Evolutionary conservation across 306 rosid species (phyloP).

Genomic region (Lablab purpureus): DNA sequence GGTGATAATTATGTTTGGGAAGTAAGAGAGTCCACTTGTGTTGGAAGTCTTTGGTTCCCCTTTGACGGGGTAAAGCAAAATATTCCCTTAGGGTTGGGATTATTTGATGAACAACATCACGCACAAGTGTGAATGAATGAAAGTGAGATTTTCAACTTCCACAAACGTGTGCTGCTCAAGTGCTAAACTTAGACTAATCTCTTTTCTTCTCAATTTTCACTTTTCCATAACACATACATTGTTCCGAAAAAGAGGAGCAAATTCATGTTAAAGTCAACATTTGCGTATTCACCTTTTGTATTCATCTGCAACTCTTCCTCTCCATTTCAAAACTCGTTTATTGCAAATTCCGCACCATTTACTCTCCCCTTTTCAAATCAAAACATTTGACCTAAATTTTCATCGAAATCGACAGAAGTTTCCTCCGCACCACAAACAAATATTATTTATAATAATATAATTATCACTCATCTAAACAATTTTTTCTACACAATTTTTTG

Average conservation of each 20-base stretch:
- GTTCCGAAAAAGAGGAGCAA: conserved; percentile 12
- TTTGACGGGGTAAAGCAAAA: conserved; percentile 22
- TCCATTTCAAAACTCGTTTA: not conserved
- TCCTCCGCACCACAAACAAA: no score
- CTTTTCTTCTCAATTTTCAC: not conserved
- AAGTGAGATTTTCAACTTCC: conserved; percentile 21
- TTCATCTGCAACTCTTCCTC: not conserved
- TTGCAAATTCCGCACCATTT: not conserved
- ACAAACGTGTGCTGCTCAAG: conserved; percentile 1
- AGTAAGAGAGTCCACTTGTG: conserved; percentile 24
- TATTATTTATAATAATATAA: no score
- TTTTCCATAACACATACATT: not conserved
- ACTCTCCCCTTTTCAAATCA: conserved; percentile 3
- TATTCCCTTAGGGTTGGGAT: not conserved
- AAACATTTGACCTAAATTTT: no score
- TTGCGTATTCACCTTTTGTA: not conserved
- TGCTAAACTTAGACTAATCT: not conserved
- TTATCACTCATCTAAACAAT: no score
- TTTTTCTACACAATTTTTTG: no score
- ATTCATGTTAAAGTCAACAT: conserved; percentile 21
- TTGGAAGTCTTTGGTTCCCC: conserved; percentile 37
- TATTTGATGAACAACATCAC: conserved; percentile 12
- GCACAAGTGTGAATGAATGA: conserved; percentile 17
- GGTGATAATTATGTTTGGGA: not conserved
- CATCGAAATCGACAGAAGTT: no score